Evolutionary conservation across 257 asterid species (phyloP), one percentile per base, ranked within the genome.

Genomic region (Solanum pimpinellifolium): DNA sequence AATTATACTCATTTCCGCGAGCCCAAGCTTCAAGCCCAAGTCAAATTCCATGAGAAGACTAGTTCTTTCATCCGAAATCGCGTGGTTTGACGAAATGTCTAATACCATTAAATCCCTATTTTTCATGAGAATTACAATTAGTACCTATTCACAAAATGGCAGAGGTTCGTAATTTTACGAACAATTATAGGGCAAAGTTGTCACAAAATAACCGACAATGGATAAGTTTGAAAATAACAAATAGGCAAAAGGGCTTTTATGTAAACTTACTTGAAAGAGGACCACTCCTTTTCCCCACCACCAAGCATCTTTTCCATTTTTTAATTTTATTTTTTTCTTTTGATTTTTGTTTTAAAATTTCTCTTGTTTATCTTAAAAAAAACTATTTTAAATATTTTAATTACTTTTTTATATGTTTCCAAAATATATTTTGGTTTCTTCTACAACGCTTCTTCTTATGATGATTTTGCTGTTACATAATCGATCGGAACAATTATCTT

Each of bases 361-460:
- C 42, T 52, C 18, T 39, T 35, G 46, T 47, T 81, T 81, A 81
- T 49, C 85, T 49, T 4, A 0, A 86, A n/a, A 65, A 65, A 87
- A 82, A 39, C 23, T 72, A 4, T 6, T 76, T 76, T 16, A 59
- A 59, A 18, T 52, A 46, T 42, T 87, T 41, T 60, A 41, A 56
- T 20, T 60, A 11, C 41, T 81, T 62, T 62, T 86, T 42, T 75
- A 42, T 39, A 87, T 56, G 66, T 76, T 73, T 77, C 46, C 85
- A 46, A 66, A 72, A 80, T 76, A 62, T 52, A 80, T 77, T 87
- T 93, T 92, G 91, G 91, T 90, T 94, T 91, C 96, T 90, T 92
- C 98, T 89, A 90, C 94, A 86, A 89, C 92, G 90, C 95, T 90
- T 89, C 95, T 89, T 91, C 96, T 93, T 27, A 80, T 41, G 49